Base-by-base conservation (phyloP, 2,329 filamentous ascomycete species). In the Cercospora sp. region DNA sequence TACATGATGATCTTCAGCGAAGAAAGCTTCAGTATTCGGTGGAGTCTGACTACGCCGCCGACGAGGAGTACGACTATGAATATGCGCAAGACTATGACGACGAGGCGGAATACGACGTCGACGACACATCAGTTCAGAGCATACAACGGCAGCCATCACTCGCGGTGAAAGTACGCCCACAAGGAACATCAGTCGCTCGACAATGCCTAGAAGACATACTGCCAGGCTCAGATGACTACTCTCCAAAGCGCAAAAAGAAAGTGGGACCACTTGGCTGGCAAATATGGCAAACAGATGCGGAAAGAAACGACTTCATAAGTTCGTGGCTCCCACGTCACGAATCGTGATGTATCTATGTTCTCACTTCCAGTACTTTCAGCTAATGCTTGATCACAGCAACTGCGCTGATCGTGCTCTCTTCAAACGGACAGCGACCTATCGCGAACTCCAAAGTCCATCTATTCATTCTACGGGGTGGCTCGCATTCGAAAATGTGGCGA, bases 261-360 rank as follows among this genome's bases (percentile, higher is more conserved):
- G 31, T 55, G 3, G 31, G 45, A 10, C 60, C 58, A 42, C 53
- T 63, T 7, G 64, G 62, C 36, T 67, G 70, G 66, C 39, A 42
- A 42, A 53, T 68, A 20, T 72, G 69, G 61, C 31, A 60, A 12
- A 67, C 60, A n/a, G 61, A 60, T 12, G 51, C 33, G 30, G 70
- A 69, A 13, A 67, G 70, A 28, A 63, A 55, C n/a, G 63, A 60
- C 10, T 72, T 72, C 55, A 67, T 71, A 26, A 63, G 70, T 72
- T 58, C 28, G 67, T 69, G 39, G 4, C 31, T 23, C 42, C 23
- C 26, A 28, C 55, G 45, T 31, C 18, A 12, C n/a, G 18, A 16
- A 6, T 48, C 20, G 20, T 30, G 16, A 12, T 45, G 26, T 36
- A 33, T 23, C 10, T n/a, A 39, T 12, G 10, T 20, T 31, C 16